These are phyloP conservation scores for Aspergillus pseudotamarii DNA, from an alignment of 2,329 filamentous ascomycete species.

Conservation along the genomic window DNA sequence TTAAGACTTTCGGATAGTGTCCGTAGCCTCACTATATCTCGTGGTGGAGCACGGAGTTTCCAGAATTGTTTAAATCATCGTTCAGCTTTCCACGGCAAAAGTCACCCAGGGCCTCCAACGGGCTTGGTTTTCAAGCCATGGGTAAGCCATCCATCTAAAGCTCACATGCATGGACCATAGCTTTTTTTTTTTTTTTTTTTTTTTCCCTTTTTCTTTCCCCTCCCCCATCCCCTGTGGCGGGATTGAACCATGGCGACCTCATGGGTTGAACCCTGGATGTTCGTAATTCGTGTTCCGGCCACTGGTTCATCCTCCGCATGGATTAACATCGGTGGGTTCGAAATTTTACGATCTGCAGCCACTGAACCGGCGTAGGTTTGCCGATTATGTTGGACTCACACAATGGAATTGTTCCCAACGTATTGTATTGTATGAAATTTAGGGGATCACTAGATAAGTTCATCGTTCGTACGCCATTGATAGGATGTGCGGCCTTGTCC, in stretches of 20 bases:
- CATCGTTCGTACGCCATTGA: not conserved
- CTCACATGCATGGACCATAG: not conserved
- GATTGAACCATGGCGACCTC: not conserved
- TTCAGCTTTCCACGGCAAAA: not conserved
- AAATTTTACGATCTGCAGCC: not conserved
- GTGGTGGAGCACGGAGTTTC: not conserved
- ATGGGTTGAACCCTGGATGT: not conserved
- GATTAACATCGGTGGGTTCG: constrained; percentile 5
- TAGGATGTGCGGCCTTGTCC: not conserved
- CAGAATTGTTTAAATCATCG: not conserved
- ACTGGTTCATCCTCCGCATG: not conserved
- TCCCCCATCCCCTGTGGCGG: not conserved
- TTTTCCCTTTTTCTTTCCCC: not conserved
- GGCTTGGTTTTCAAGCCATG: not conserved
- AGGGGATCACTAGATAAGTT: not conserved
- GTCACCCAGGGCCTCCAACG: not conserved
- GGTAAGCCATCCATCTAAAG: not conserved
- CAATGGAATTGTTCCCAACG: not conserved
- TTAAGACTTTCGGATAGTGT: not conserved
- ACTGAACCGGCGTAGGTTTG: not conserved
- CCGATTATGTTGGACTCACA: not conserved
- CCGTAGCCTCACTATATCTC: not conserved
- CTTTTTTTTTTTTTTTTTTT: not conserved
- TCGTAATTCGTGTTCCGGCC: not conserved
- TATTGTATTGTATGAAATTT: not conserved